Percentiles rank a stretch among this genome's conserved stretches.
Evolutionary conservation across 768 basidiomycete species (phyloP).

Genomic region (Amanita jacksonii): DNA sequence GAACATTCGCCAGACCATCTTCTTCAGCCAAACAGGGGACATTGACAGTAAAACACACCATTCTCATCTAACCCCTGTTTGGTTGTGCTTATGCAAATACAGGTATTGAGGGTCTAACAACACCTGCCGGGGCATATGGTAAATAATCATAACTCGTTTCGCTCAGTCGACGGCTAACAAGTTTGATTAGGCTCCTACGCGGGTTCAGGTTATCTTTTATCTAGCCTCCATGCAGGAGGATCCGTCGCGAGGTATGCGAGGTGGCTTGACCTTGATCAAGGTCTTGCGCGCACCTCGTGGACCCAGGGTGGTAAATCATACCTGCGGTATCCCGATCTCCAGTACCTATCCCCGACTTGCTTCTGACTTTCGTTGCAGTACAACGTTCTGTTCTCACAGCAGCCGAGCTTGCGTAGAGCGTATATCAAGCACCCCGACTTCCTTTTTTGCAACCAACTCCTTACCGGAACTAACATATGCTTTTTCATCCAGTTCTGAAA

Average conservation of each 20-base stretch:
- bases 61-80: background rate
- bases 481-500: conserved; percentile 36
- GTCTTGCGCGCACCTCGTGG: conserved; percentile 50
- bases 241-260: conserved; percentile 40
- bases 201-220: conserved; percentile 52
- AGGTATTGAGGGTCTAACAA: conserved; percentile 44
- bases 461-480: conserved; percentile 37
- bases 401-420: conserved; percentile 54
- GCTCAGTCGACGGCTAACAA: background rate
- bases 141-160: conserved; percentile 6
- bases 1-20: conserved; percentile 45
- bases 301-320: conserved; percentile 37
- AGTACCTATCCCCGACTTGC: background rate
- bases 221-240: conserved; percentile 34
- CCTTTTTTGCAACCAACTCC: conserved; percentile 5
- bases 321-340: conserved; percentile 35
- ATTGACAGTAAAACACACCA: conserved; percentile 34
- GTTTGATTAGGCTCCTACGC: conserved; percentile 54
- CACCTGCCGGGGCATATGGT: conserved; percentile 56
- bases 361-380: conserved; percentile 18
- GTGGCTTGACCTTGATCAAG: conserved; percentile 64
- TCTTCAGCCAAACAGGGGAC: conserved; percentile 47
- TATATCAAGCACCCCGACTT: conserved; percentile 21
- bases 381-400: conserved; percentile 61
- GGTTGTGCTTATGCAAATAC: conserved; percentile 6